Conservation (phyloP, 129 eudicot species). For the Ambrosia artemisiifolia region DNA sequence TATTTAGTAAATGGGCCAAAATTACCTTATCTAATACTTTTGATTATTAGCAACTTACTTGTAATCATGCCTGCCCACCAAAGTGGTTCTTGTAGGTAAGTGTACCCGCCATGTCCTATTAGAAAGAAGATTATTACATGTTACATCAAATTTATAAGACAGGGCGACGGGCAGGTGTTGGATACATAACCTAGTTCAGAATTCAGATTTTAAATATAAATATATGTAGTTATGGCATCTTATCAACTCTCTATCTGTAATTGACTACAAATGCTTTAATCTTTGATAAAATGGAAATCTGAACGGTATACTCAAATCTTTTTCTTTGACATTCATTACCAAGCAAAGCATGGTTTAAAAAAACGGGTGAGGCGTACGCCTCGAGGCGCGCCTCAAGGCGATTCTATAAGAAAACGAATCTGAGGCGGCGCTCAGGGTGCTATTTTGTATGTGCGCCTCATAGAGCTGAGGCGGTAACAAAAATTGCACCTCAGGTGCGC, state of each 20-base stretch:
- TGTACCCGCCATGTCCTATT: slow-evolving; percentile 66
- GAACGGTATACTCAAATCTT: not conserved
- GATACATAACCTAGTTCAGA: not conserved
- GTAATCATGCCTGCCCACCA: slow-evolving; percentile 92
- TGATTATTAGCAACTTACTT: slow-evolving; percentile 42
- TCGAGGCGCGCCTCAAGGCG: no score
- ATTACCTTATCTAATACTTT: not conserved
- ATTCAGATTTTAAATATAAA: not conserved
- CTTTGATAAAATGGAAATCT: not conserved
- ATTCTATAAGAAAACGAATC: no score
- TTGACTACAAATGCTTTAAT: not conserved
- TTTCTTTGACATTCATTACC: not conserved
- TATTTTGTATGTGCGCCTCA: no score
- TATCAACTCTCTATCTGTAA: not conserved
- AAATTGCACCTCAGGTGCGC: no score
- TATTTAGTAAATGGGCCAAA: not conserved
- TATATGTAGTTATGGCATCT: not conserved
- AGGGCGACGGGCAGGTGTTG: not conserved
- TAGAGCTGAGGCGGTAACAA: no score
- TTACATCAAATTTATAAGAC: slow-evolving; percentile 1
- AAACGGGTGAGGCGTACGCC: no score
- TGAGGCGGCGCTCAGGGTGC: no score
- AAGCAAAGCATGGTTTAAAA: no score
- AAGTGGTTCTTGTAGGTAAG: slow-evolving; percentile 80
- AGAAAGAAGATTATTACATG: not conserved